A percentile compares a stretch with the other conserved stretches of the same genome.
Evolutionary conservation across 768 basidiomycete species (phyloP).

Genomic region (Guyanaporus albipodus): DNA sequence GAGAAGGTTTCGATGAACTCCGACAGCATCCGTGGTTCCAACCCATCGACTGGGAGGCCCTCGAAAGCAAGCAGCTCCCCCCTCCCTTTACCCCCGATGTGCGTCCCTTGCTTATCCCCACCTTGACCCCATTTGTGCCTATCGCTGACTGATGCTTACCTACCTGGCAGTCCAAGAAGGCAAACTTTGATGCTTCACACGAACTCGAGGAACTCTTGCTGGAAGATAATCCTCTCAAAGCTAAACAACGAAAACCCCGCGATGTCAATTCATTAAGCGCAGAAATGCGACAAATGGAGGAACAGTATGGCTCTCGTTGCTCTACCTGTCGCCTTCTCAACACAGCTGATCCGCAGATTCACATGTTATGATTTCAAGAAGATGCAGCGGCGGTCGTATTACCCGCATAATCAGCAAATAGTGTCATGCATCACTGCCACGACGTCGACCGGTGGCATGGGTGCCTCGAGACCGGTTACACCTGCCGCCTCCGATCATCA

Average conservation of each 20-base stretch:
- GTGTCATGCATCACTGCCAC: slow-evolving; percentile 65
- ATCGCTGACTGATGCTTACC: slow-evolving; percentile 7
- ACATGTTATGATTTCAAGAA: slow-evolving; percentile 89
- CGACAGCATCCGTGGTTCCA: slow-evolving; percentile 83
- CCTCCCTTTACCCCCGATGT: slow-evolving; percentile 92
- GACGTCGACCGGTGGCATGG: slow-evolving; percentile 65
- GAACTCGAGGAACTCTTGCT: slow-evolving; percentile 93
- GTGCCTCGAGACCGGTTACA: slow-evolving; percentile 71
- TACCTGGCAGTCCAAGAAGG: slow-evolving; percentile 89
- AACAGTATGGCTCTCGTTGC: slow-evolving; percentile 62
- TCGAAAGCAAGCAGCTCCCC: slow-evolving; percentile 69
- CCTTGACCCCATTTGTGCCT: neutral
- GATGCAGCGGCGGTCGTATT: slow-evolving; percentile 89
- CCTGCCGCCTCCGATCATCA: slow-evolving; percentile 48
- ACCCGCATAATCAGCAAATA: slow-evolving; percentile 73
- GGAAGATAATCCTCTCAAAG: slow-evolving; percentile 96
- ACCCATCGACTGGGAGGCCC: slow-evolving; percentile 81
- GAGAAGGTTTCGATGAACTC: slow-evolving; percentile 78
- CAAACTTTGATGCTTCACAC: slow-evolving; percentile 98
- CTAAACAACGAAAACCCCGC: slow-evolving; percentile 87
- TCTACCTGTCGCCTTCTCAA: neutral
- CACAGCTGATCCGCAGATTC: slow-evolving; percentile 50
- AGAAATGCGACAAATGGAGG: slow-evolving; percentile 98
- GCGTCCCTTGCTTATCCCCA: slow-evolving; percentile 26
- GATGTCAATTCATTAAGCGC: slow-evolving; percentile 75